Conservation (phyloP, 768 basidiomycete genomes). For the Harrya chromipes region DNA sequence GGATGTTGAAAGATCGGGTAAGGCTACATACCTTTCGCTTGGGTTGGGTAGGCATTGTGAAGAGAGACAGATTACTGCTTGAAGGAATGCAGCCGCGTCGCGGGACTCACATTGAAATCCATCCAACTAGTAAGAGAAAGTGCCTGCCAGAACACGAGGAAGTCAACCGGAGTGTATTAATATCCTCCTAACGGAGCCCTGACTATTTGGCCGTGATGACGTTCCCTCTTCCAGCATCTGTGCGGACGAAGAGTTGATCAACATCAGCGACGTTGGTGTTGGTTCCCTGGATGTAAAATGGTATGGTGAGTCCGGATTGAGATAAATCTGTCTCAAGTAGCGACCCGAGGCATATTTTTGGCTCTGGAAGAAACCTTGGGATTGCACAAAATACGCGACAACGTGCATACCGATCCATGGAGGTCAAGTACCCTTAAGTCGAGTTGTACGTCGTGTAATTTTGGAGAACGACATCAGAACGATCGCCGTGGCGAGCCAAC, state of each 20-base stretch:
- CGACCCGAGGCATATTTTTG: slow-evolving; percentile 65
- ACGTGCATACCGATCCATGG: slow-evolving; percentile 64
- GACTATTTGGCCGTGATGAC: slow-evolving; percentile 40
- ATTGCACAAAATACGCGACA: neutral
- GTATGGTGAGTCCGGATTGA: slow-evolving; percentile 58
- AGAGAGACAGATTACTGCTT: too few relatives aligned
- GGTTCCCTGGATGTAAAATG: slow-evolving; percentile 66
- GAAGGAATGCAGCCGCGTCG: too few relatives aligned
- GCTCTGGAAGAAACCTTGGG: slow-evolving; percentile 4
- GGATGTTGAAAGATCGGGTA: too few relatives aligned
- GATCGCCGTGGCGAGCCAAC: slow-evolving; percentile 76
- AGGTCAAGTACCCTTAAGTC: slow-evolving; percentile 62
- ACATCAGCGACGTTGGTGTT: slow-evolving; percentile 64
- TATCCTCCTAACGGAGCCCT: too few relatives aligned
- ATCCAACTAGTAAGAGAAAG: too few relatives aligned
- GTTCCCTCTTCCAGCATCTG: slow-evolving; percentile 77
- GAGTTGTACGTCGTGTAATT: slow-evolving; percentile 69
- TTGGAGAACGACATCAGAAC: slow-evolving; percentile 57
- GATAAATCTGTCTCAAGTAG: slow-evolving; percentile 59
- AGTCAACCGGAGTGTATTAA: too few relatives aligned
- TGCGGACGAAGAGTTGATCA: slow-evolving; percentile 66
- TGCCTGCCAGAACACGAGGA: too few relatives aligned
- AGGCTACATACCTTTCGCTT: too few relatives aligned
- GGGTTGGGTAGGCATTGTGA: too few relatives aligned
- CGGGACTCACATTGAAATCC: too few relatives aligned